Evolutionary conservation across 75 land plant species (phyloP).

Genomic region (Adiantum capillusveneris): DNA sequence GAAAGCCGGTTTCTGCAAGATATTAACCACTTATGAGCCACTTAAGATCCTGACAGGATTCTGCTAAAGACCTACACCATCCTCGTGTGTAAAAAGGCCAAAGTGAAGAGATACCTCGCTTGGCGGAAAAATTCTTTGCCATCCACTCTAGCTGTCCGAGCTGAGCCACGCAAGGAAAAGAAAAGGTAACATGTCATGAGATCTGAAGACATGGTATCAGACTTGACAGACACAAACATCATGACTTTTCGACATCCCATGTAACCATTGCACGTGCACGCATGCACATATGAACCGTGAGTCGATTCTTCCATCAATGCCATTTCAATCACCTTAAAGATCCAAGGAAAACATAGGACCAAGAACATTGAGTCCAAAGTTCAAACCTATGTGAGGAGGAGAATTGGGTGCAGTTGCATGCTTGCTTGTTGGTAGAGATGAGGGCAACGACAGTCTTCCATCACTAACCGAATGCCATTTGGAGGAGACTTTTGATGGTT

Average conservation of each 20-base stretch:
- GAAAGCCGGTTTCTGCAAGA: slow-evolving; percentile 61
- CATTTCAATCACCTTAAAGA: no score
- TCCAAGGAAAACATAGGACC: no score
- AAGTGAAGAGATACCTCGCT: slow-evolving; percentile 68
- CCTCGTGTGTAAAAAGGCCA: background rate
- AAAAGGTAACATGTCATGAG: background rate
- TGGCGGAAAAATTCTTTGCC: slow-evolving; percentile 90
- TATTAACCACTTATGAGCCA: no score
- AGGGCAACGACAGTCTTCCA: slow-evolving; percentile 9
- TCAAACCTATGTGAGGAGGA: slow-evolving; percentile 13
- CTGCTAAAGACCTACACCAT: slow-evolving; percentile 49
- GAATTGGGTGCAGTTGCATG: slow-evolving; percentile 69
- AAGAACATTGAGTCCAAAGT: no score
- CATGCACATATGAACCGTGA: no score
- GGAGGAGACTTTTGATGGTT: no score
- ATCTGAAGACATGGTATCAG: no score
- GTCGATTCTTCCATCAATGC: no score
- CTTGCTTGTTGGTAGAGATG: slow-evolving; percentile 51
- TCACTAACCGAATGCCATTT: slow-evolving; percentile 23
- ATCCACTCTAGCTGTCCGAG: slow-evolving; percentile 71
- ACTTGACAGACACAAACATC: no score
- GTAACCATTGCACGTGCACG: no score
- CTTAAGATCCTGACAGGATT: slow-evolving; percentile 59
- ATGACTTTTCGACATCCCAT: no score
- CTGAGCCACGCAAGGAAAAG: background rate